These are phyloP conservation scores for Laguncularia racemosa DNA, from an alignment of 345 rosid genomes.

Conservation along the genomic window DNA sequence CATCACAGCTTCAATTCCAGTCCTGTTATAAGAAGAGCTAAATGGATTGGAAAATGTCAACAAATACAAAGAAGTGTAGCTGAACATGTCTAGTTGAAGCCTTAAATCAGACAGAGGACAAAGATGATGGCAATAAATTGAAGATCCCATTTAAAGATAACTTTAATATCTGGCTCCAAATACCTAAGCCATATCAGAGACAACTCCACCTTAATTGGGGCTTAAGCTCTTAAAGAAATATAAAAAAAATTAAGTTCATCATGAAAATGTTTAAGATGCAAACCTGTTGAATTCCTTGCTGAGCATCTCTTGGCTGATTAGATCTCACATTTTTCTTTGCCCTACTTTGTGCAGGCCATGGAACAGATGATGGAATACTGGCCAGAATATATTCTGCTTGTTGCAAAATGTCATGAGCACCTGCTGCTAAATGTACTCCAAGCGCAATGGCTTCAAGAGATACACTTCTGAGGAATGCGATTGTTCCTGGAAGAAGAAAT, in stretches of 20 bases:
- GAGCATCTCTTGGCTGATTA: slow-evolving; percentile 80
- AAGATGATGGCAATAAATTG: background rate
- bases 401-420: slow-evolving; percentile 70
- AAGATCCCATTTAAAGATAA: too few species aligned
- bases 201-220: too few species aligned
- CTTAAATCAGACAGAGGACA: background rate
- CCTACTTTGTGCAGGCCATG: slow-evolving; percentile 38
- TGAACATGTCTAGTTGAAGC: too few species aligned
- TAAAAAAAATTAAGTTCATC: background rate
- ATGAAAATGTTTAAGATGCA: slow-evolving; percentile 9
- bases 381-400: slow-evolving; percentile 64
- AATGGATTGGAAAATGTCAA: background rate
- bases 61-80: background rate
- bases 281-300: slow-evolving; percentile 88
- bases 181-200: too few species aligned
- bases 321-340: slow-evolving; percentile 49
- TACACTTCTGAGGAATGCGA: slow-evolving; percentile 84
- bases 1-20: too few species aligned
- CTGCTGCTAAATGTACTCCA: slow-evolving; percentile 94
- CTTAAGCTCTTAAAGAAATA: too few species aligned
- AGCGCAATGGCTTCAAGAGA: slow-evolving; percentile 93
- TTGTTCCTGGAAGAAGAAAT: slow-evolving; percentile 49
- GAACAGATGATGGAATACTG: slow-evolving; percentile 43
- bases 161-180: too few species aligned
- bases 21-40: background rate